Evolutionary conservation across 331 rosid species (phyloP).

Genomic region (Acacia concinna): DNA sequence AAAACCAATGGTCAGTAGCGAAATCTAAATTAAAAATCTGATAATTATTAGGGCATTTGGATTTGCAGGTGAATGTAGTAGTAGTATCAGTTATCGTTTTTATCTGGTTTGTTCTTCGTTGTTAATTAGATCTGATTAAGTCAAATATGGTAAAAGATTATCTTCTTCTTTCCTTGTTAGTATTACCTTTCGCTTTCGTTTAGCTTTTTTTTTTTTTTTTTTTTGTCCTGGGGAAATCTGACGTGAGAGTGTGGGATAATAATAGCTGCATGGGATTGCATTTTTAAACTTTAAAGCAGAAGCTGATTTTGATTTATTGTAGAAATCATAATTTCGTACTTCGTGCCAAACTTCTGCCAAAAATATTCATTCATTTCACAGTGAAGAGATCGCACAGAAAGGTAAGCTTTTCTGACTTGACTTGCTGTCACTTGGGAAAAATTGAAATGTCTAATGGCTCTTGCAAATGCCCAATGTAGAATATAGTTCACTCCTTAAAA

Average conservation of each 20-base stretch:
- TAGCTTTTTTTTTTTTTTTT: background rate
- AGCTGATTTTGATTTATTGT: conserved; percentile 28
- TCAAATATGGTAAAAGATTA: background rate
- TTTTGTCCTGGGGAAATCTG: conserved; percentile 23
- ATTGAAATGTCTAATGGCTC: background rate
- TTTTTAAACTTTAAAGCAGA: conserved; percentile 12
- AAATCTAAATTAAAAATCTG: conserved; percentile 40
- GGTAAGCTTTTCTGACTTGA: conserved; percentile 25
- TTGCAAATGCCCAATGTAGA: too few relatives aligned
- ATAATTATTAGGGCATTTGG: background rate
- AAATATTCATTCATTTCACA: background rate
- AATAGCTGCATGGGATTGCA: conserved; percentile 42
- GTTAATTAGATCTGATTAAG: conserved; percentile 15
- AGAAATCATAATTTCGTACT: background rate
- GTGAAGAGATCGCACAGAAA: conserved; percentile 1
- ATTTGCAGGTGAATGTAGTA: conserved; percentile 15
- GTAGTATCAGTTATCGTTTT: conserved; percentile 2
- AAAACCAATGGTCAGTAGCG: conserved; percentile 57
- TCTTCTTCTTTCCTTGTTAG: background rate
- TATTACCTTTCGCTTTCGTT: background rate
- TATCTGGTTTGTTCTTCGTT: conserved; percentile 16
- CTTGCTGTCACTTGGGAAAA: background rate
- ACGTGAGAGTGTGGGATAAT: conserved; percentile 3
- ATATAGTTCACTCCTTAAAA: too few relatives aligned
- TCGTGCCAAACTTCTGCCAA: background rate